phyloP scores from a whole-genome alignment of 768 basidiomycete genomes.

The Agaricus bisporus region DNA sequence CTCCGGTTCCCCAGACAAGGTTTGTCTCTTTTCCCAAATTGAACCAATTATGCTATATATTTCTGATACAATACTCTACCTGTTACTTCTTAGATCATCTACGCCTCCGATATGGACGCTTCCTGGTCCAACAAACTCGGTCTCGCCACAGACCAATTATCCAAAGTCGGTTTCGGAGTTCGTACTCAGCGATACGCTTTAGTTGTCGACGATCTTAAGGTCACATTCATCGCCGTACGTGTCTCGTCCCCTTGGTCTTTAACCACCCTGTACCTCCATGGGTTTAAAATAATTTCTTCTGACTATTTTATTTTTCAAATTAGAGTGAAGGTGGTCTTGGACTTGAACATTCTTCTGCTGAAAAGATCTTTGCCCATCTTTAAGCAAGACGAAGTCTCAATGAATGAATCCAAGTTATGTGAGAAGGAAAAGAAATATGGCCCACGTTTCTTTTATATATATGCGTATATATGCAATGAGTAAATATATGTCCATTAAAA shows the following conservation, averaged over 20 bases:
- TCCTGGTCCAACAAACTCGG: slow-evolving; percentile 52
- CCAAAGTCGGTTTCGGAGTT: slow-evolving; percentile 41
- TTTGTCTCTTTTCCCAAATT: slow-evolving; percentile 15
- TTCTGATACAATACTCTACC: too few species aligned
- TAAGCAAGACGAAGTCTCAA: slow-evolving; percentile 12
- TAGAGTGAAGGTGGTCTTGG: slow-evolving; percentile 45
- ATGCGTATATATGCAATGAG: too few species aligned
- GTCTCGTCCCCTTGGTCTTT: background rate
- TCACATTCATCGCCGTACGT: slow-evolving; percentile 58
- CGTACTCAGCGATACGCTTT: slow-evolving; percentile 61
- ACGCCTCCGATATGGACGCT: slow-evolving; percentile 50
- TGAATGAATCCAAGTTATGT: too few species aligned
- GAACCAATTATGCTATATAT: too few species aligned
- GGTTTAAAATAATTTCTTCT: background rate
- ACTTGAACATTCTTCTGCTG: slow-evolving; percentile 52
- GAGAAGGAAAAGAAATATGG: too few species aligned
- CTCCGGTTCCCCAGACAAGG: slow-evolving; percentile 64
- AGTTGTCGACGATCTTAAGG: slow-evolving; percentile 63
- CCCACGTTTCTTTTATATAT: too few species aligned
- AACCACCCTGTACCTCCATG: too few species aligned
- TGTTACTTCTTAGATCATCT: slow-evolving; percentile 44
- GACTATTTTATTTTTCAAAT: background rate
- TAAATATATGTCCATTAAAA: too few species aligned
- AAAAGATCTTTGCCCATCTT: slow-evolving; percentile 48
- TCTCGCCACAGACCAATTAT: slow-evolving; percentile 43